These are phyloP conservation scores for Russula abietina DNA, from an alignment of 768 basidiomycete genomes.

Conservation along the genomic window DNA sequence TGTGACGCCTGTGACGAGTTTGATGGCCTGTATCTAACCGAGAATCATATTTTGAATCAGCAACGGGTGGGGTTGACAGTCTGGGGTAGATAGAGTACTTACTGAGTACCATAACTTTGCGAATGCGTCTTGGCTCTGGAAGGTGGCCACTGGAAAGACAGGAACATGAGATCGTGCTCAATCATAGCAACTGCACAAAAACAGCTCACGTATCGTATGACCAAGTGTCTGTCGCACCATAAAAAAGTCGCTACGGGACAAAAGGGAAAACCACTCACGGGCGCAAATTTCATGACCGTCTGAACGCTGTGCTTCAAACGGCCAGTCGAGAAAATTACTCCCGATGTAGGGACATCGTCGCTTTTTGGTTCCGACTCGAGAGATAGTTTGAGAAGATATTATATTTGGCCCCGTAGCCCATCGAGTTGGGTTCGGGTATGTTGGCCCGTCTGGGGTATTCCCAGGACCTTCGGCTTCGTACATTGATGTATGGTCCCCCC, in stretches of 20 bases:
- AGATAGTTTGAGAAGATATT: conserved; percentile 55
- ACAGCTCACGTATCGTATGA: conserved; percentile 40
- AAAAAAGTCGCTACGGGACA: too few relatives aligned
- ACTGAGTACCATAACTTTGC: conserved; percentile 76
- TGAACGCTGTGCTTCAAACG: conserved; percentile 47
- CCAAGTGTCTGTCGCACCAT: too few relatives aligned
- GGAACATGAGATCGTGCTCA: too few relatives aligned
- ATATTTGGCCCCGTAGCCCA: conserved; percentile 62
- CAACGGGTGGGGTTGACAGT: neutral
- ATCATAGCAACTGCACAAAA: too few relatives aligned
- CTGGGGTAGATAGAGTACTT: conserved; percentile 24
- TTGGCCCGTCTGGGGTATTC: conserved; percentile 38
- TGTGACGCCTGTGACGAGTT: conserved; percentile 49
- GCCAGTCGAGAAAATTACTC: conserved; percentile 51
- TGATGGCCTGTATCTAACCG: conserved; percentile 44
- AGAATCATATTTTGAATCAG: conserved; percentile 8
- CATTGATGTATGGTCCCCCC: conserved; percentile 45
- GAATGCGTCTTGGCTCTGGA: conserved; percentile 63
- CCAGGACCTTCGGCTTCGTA: conserved; percentile 40
- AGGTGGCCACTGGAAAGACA: too few relatives aligned
- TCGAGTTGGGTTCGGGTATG: conserved; percentile 51
- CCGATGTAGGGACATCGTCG: conserved; percentile 61
- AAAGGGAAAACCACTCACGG: conserved; percentile 38
- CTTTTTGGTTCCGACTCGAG: conserved; percentile 48
- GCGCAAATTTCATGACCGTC: conserved; percentile 62